Evolutionary conservation across 2,329 filamentous ascomycete genomes (phyloP).

Genomic region (Amauroascus niger): DNA sequence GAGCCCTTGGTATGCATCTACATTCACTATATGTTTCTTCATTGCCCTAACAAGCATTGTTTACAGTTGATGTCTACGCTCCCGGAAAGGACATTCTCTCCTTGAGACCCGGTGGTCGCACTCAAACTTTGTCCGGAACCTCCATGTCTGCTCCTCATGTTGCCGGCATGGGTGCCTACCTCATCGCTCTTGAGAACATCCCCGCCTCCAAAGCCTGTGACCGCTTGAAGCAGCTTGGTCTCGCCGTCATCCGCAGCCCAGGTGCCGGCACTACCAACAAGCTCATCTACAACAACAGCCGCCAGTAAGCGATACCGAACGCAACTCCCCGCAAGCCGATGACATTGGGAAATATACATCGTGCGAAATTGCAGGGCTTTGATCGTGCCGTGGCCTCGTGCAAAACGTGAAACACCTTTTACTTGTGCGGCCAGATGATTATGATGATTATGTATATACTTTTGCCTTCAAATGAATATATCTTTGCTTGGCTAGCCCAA

Average conservation of each 20-base stretch:
- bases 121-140: constrained; percentile 36
- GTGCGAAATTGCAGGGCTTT: background rate
- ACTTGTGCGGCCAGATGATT: background rate
- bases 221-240: constrained; percentile 47
- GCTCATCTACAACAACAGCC: constrained; percentile 25
- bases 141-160: constrained; percentile 38
- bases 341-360: background rate
- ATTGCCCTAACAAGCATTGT: background rate
- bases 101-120: constrained; percentile 41
- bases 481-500: background rate
- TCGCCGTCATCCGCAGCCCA: constrained; percentile 20
- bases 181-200: constrained; percentile 44
- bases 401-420: background rate
- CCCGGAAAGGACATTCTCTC: constrained; percentile 46
- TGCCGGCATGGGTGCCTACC: constrained; percentile 47
- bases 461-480: background rate
- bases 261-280: constrained; percentile 23
- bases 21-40: background rate
- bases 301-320: constrained; percentile 1
- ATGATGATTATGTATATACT: background rate
- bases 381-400: background rate
- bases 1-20: constrained; percentile 26
- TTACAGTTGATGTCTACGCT: constrained; percentile 46
- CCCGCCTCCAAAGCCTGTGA: constrained; percentile 36
- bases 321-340: background rate